Percentiles rank a stretch among this genome's conserved stretches.
Conservation (phyloP, 2,329 filamentous ascomycete species). For the Exophiala sp. region DNA sequence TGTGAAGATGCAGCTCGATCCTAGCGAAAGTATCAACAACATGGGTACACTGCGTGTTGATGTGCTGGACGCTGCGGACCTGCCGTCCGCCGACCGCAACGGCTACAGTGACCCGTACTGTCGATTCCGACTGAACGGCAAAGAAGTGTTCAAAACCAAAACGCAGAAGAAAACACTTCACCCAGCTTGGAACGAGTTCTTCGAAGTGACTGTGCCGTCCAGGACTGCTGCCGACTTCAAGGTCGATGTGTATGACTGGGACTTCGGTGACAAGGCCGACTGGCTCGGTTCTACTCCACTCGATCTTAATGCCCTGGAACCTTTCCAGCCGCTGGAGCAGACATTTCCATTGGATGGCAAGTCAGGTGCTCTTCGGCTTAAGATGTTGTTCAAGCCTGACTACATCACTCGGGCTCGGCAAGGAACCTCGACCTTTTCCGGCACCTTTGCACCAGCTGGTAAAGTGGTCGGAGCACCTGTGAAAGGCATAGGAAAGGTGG, state of each 20-base stretch:
- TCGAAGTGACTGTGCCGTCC: conserved; percentile 78
- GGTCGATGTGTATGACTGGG: conserved; percentile 87
- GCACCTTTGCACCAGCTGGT: conserved; percentile 80
- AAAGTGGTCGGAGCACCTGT: conserved; percentile 94
- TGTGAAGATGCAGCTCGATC: conserved; percentile 88
- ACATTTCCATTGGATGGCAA: conserved; percentile 78
- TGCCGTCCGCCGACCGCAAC: conserved; percentile 93
- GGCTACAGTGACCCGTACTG: conserved; percentile 97
- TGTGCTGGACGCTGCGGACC: conserved; percentile 75
- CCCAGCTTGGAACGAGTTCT: conserved; percentile 94
- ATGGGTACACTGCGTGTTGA: conserved; percentile 95
- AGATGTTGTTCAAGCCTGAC: conserved; percentile 86
- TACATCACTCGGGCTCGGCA: conserved; percentile 85
- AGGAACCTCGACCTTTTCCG: conserved; percentile 88
- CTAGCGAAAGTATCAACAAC: conserved; percentile 97
- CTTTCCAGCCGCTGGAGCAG: conserved; percentile 76
- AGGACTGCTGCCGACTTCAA: conserved; percentile 80
- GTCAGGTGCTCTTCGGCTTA: conserved; percentile 76
- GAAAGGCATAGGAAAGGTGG: conserved; percentile 80
- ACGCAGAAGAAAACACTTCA: conserved; percentile 94
- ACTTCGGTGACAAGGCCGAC: conserved; percentile 93
- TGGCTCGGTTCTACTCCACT: conserved; percentile 76
- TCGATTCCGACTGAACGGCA: conserved; percentile 86
- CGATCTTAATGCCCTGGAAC: conserved; percentile 74
- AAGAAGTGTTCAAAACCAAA: conserved; percentile 92